Evolutionary conservation across 2,329 filamentous ascomycete species (phyloP), one percentile per base, ranked within the genome.

Genomic region (Fonsecaea monophora): DNA sequence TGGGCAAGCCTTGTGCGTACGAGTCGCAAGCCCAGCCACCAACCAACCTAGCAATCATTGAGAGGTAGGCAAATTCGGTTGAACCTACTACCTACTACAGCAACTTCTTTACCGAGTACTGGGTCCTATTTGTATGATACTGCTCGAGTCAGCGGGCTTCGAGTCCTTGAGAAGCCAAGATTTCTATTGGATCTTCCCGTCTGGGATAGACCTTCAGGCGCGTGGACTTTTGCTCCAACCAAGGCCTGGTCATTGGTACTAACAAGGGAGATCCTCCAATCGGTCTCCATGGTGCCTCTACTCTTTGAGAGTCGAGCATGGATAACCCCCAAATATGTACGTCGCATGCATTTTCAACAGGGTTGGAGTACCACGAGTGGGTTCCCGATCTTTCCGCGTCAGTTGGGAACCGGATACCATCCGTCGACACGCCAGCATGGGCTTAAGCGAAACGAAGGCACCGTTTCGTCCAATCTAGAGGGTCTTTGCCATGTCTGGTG

Each of bases 371-470:
- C 38, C 35, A 45, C 9, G 25, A 30, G 4, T 34, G 21, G 10
- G 13, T n/a, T 59, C 38, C 56, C 56, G 56, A 59, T 48, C 56
- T 45, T 59, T 15, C 56, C 56, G 56, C 56, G 56, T 48, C 32
- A 59, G 30, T 15, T 40, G 34, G 25, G 25, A 25, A 25, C 25
- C 25, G 25, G 2, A 25, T 25, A 25, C 25, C 37, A n/a, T 15
- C 12, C 12, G n/a, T 59, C 6, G 21, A 45, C 56, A 32, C 15
- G 56, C 10, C 37, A 12, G 8, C 12, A 34, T 21, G 15, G n/a
- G 37, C 32, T 32, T 25, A 42, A 30, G 38, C 38, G 56, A 48
- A 6, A 30, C 18, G 25, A 34, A 30, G 35, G 21, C 37, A 30
- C 18, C n/a, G 32, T 3, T 30, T 12, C 15, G 3, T 59, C 35